A percentile compares a stretch with the other conserved stretches of the same genome.
Evolutionary conservation across 768 basidiomycete species (phyloP).

Genomic region (Cystofilobasidium bisporidii): DNA sequence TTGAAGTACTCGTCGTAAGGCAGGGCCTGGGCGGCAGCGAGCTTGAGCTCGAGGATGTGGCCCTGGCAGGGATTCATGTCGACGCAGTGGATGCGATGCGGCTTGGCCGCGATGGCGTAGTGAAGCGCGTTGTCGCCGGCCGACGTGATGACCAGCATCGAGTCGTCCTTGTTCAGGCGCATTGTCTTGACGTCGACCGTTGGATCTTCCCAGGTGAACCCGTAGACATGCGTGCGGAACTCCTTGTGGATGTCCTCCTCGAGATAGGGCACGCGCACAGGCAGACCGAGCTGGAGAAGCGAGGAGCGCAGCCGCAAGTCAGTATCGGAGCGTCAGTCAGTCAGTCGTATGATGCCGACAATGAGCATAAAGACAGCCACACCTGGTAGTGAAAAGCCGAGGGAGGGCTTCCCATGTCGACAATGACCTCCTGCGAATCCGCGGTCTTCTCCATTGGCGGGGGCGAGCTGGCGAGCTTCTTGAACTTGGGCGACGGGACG

Average conservation of each 20-base stretch:
- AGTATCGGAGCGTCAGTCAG: no score
- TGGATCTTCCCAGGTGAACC: conserved; percentile 53
- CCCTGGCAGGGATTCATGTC: conserved; percentile 64
- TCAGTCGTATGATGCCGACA: no score
- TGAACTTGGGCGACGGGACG: conserved; percentile 38
- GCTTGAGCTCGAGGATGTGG: conserved; percentile 67
- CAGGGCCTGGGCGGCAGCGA: conserved; percentile 55
- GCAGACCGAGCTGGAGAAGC: conserved; percentile 45
- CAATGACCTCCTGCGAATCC: conserved; percentile 34
- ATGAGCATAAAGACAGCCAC: neutral
- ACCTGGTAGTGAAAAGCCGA: conserved; percentile 40
- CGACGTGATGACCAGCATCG: conserved; percentile 63
- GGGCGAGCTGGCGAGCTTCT: conserved; percentile 41
- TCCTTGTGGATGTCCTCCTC: conserved; percentile 61
- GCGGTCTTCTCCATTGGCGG: no score
- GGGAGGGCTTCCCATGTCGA: conserved; percentile 35
- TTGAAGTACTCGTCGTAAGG: conserved; percentile 54
- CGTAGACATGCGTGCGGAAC: conserved; percentile 40
- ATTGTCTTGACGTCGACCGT: conserved; percentile 60
- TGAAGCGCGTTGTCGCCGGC: conserved; percentile 73
- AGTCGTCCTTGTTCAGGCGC: conserved; percentile 52
- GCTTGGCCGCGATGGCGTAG: conserved; percentile 59
- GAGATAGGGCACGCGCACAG: conserved; percentile 54
- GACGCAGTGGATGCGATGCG: conserved; percentile 56
- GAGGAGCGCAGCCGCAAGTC: no score